Percentiles rank a stretch among this genome's conserved stretches.
These are phyloP conservation scores for Arthrobotrys sinensis DNA, from an alignment of 2,329 filamentous ascomycete species.

Conservation along the genomic window DNA sequence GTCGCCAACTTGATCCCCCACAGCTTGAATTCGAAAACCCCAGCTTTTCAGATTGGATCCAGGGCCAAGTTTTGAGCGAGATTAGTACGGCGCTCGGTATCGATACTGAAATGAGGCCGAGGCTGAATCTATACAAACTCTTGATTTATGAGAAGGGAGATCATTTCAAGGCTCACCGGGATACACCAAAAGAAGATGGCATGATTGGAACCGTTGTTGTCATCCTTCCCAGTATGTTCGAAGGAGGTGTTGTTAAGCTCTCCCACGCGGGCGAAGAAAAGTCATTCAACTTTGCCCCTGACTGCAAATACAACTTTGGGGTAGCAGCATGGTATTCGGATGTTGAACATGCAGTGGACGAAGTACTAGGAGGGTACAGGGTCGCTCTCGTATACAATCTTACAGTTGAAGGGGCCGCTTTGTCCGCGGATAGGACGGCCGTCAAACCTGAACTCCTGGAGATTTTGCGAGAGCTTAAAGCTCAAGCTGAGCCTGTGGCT, in stretches of 20 bases:
- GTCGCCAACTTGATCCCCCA: conserved; percentile 48
- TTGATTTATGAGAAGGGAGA: conserved; percentile 49
- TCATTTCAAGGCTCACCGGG: conserved; percentile 47
- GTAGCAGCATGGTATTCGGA: conserved; percentile 58
- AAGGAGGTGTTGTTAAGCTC: conserved; percentile 45
- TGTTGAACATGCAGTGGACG: conserved; percentile 46
- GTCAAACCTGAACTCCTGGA: conserved; percentile 29
- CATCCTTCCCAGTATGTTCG: conserved; percentile 45
- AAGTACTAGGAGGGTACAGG: conserved; percentile 37
- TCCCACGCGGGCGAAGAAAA: conserved; percentile 43
- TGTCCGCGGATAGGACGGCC: conserved; percentile 33
- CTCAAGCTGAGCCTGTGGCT: neutral
- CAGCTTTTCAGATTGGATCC: conserved; percentile 35
- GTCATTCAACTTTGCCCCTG: conserved; percentile 37
- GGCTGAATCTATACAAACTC: conserved; percentile 45
- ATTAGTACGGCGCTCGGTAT: conserved; percentile 36
- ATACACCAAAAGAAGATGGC: conserved; percentile 49
- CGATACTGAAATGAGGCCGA: conserved; percentile 36
- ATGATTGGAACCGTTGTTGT: conserved; percentile 56
- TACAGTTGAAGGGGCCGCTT: conserved; percentile 4
- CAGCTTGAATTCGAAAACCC: conserved; percentile 36
- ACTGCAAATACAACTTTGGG: conserved; percentile 37
- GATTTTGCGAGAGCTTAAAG: conserved; percentile 20
- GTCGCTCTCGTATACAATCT: conserved; percentile 50
- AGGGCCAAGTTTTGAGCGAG: conserved; percentile 24